Percentiles rank a stretch among this genome's conserved stretches.
Evolutionary conservation across 2,329 filamentous ascomycete genomes (phyloP).

Genomic region (Myriosclerotinia curreyana): DNA sequence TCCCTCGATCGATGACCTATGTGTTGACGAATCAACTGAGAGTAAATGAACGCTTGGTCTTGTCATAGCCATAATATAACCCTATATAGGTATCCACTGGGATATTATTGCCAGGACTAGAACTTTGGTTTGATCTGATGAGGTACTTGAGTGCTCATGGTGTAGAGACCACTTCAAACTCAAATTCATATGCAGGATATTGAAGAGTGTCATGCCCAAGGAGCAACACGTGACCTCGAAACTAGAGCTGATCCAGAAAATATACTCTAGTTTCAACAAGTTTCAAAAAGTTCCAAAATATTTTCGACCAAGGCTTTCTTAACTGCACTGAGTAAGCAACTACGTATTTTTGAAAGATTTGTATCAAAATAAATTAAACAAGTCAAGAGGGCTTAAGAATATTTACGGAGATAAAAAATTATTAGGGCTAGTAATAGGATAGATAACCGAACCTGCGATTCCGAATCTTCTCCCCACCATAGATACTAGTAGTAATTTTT

Average conservation of each 20-base stretch:
- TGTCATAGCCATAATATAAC: no score
- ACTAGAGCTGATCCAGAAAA: not conserved
- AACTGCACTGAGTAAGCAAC: not conserved
- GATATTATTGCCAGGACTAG: no score
- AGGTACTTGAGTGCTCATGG: no score
- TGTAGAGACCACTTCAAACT: no score
- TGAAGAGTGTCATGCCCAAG: not conserved
- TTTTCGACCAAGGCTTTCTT: not conserved
- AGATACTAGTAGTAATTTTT: not conserved
- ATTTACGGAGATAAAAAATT: conserved; percentile 9
- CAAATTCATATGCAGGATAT: no score
- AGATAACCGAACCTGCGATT: conserved; percentile 21
- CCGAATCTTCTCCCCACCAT: conserved; percentile 17
- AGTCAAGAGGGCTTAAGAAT: not conserved
- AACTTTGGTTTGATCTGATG: no score
- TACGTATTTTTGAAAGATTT: not conserved
- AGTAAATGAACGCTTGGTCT: no score
- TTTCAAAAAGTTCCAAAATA: not conserved
- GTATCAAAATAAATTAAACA: not conserved
- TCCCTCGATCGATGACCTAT: no score
- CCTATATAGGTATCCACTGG: no score
- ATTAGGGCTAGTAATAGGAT: conserved; percentile 19
- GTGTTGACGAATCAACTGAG: no score
- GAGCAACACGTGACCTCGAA: not conserved
- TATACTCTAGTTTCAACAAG: not conserved